These are phyloP conservation scores for Pichia californica DNA, from an alignment of 805 yeast genomes.

Conservation along the genomic window DNA sequence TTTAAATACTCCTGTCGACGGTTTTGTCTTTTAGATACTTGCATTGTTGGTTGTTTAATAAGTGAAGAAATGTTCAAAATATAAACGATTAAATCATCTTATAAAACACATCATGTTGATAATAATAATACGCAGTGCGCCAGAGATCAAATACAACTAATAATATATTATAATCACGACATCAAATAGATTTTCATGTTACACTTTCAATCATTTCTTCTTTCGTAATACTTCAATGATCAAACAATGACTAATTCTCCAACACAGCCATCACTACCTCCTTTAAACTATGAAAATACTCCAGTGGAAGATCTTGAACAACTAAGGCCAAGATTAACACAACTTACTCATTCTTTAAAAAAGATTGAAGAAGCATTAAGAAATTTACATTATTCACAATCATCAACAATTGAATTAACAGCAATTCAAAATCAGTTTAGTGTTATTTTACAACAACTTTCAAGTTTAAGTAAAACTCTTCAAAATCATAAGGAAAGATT, in stretches of 20 bases:
- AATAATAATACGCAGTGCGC: no score
- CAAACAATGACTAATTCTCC: background rate
- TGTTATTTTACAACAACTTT: conserved; percentile 75
- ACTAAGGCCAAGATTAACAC: conserved; percentile 54
- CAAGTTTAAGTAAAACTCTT: conserved; percentile 66
- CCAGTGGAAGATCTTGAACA: conserved; percentile 61
- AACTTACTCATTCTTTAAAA: conserved; percentile 53
- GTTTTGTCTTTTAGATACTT: background rate
- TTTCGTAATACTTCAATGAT: no score
- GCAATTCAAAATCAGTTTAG: conserved; percentile 79
- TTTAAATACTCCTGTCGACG: background rate
- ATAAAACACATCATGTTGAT: no score
- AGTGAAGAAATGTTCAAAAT: no score
- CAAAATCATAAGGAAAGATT: conserved; percentile 54
- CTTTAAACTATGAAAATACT: conserved; percentile 30
- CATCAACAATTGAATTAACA: conserved; percentile 34
- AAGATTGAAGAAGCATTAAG: conserved; percentile 49
- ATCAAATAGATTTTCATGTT: no score
- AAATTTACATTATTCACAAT: conserved; percentile 27
- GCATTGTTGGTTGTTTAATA: no score
- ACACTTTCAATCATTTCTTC: no score
- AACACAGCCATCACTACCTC: background rate
- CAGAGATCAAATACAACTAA: no score
- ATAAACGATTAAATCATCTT: no score
- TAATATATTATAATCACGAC: no score